Evolutionary conservation across 2,329 filamentous ascomycete genomes (phyloP), one percentile per base, ranked within the genome.

Genomic region (Drechmeria coniospora): DNA sequence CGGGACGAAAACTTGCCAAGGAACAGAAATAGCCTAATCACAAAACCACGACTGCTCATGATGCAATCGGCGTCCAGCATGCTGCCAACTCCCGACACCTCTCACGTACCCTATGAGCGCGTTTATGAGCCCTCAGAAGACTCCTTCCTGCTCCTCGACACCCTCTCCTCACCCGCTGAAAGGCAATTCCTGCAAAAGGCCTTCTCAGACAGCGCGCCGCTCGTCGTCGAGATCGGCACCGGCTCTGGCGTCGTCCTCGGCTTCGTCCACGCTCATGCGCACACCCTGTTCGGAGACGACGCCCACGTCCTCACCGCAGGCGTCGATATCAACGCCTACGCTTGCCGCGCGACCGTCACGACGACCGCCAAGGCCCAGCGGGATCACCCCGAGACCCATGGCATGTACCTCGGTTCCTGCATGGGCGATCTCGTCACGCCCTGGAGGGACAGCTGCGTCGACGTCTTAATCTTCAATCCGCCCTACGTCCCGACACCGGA

Each of bases 71-170:
- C 26, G 15, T 22, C 10, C 19, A 47, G 21, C 17, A 93, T 94
- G 86, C 71, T 98, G 16, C 86, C 87, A 8, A 98, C 90, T 1
- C 90, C 90, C 10, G 81, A 82, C 32, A 98, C 90, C 3, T 80
- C 80, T 14, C 90, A 98, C 57, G 81, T 95, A 33, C 71, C 78
- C 30, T 92, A 86, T 55, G 71, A 81, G 50, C 74, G 78, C 30
- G 76, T 95, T 41, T 98, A 98, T 56, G 86, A 94, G 48, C 90
- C 90, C 20, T 79, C 87, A 8, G 90, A 98, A 55, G 90, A 98
- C 58, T 94, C 86, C 5, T 98, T 83, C 49, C 70, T 98, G 24
- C 68, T 98, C 26, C 71, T 98, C 17, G 87, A 98, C 56, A 92
- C 86, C 0, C 67, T 98, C 24, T 87, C 86, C 0, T 78, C 75